Evolutionary conservation across 2,329 filamentous ascomycete species (phyloP).

Genomic region (Colletotrichum trifolii): DNA sequence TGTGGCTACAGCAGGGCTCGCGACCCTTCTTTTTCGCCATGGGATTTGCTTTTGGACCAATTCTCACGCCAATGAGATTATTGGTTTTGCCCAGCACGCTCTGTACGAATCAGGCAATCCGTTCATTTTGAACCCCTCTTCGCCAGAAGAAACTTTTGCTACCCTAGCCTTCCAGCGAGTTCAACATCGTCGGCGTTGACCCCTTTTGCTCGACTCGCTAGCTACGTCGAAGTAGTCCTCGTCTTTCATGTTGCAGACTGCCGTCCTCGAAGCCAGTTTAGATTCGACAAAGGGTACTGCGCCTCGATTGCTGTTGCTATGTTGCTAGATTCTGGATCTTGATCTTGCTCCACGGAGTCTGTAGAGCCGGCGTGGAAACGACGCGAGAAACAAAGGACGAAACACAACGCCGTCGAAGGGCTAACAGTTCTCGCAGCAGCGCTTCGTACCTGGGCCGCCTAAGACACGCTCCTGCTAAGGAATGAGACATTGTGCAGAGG

Average conservation of each 20-base stretch:
- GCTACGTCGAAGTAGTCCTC: background rate
- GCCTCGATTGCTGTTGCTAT: constrained; percentile 11
- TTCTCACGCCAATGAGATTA: constrained; percentile 1
- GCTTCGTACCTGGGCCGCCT: constrained; percentile 1
- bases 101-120: background rate
- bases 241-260: constrained; percentile 6
- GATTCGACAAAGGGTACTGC: constrained; percentile 23
- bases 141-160: background rate
- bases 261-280: background rate
- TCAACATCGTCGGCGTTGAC: constrained; percentile 1
- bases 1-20: constrained; percentile 19
- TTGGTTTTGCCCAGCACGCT: constrained; percentile 6
- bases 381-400: constrained; percentile 25
- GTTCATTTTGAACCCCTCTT: background rate
- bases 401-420: constrained; percentile 15
- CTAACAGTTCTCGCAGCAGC: constrained; percentile 9
- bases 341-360: constrained; percentile 3
- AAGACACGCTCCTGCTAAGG: constrained; percentile 6
- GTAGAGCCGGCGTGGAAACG: constrained; percentile 13
- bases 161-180: background rate
- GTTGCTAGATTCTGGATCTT: background rate
- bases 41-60: background rate
- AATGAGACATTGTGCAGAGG: background rate
- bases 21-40: background rate
- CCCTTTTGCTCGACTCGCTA: background rate